Conservation (phyloP, 2,329 filamentous ascomycete genomes). For the Emergomyces orientalis region DNA sequence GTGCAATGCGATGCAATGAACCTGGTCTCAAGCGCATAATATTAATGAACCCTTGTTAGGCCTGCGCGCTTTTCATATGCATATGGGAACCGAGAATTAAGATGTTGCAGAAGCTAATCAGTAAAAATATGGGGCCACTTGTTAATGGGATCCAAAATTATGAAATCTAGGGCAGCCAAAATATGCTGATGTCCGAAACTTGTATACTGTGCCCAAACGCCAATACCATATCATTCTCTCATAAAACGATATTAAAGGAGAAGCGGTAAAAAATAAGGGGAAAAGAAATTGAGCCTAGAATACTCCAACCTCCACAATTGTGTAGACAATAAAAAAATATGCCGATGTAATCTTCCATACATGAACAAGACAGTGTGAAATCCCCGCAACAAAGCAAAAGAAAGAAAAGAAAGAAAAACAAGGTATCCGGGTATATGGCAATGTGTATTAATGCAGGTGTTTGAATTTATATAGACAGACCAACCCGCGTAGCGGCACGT, state of each 20-base stretch:
- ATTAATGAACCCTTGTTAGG: background rate
- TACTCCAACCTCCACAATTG: background rate
- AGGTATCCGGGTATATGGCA: background rate
- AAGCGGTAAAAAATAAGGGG: background rate
- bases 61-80: background rate
- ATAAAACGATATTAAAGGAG: background rate
- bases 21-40: background rate
- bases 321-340: background rate
- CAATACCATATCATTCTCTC: background rate
- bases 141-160: background rate
- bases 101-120: background rate
- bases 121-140: background rate
- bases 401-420: background rate
- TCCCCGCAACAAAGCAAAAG: background rate
- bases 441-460: background rate
- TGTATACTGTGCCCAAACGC: background rate
- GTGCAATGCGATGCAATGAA: too few species aligned
- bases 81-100: background rate
- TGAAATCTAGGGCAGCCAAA: background rate
- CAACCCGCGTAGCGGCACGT: slow-evolving; percentile 4
- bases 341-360: background rate
- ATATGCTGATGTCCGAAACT: background rate
- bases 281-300: background rate
- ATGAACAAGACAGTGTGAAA: too few species aligned
- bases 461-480: background rate